Conservation (phyloP, 805 yeast species). For the Yarrowia sp. region DNA sequence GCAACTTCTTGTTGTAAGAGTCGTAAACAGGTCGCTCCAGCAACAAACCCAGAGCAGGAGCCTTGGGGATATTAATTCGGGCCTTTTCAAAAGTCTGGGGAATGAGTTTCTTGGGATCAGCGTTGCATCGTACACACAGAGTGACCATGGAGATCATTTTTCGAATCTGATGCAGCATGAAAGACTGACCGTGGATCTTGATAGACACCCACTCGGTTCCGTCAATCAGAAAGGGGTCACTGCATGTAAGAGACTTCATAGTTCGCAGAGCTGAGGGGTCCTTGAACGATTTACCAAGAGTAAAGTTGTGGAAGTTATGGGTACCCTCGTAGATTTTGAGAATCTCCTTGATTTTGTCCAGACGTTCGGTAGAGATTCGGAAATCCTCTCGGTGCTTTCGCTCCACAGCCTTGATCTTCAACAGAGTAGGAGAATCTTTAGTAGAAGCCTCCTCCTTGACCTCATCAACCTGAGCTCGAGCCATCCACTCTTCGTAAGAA, state of each 20-base stretch:
- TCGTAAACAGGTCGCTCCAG: conserved; percentile 92
- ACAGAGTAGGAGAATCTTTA: background rate
- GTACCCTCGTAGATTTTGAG: conserved; percentile 77
- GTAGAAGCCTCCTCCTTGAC: conserved; percentile 9
- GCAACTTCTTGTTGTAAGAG: conserved; percentile 69
- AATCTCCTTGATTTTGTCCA: conserved; percentile 62
- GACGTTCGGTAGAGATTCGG: conserved; percentile 61
- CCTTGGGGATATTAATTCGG: conserved; percentile 90
- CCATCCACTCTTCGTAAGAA: conserved; percentile 32
- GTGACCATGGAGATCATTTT: conserved; percentile 97
- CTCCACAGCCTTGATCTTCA: conserved; percentile 43
- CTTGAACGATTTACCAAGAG: conserved; percentile 73
- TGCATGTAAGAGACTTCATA: conserved; percentile 74
- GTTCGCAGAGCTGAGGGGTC: conserved; percentile 83
- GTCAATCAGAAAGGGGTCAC: conserved; percentile 87
- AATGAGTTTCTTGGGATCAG: conserved; percentile 76
- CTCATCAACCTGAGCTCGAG: conserved; percentile 37
- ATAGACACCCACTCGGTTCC: conserved; percentile 95
- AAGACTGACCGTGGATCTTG: conserved; percentile 96
- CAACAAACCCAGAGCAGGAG: conserved; percentile 90
- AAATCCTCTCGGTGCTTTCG: conserved; percentile 64
- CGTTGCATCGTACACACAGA: conserved; percentile 70
- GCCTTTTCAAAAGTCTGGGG: conserved; percentile 69
- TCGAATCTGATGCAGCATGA: conserved; percentile 96
- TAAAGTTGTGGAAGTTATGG: conserved; percentile 89